Conservation (phyloP, 768 basidiomycete genomes). For the Tremella mesenterica region DNA sequence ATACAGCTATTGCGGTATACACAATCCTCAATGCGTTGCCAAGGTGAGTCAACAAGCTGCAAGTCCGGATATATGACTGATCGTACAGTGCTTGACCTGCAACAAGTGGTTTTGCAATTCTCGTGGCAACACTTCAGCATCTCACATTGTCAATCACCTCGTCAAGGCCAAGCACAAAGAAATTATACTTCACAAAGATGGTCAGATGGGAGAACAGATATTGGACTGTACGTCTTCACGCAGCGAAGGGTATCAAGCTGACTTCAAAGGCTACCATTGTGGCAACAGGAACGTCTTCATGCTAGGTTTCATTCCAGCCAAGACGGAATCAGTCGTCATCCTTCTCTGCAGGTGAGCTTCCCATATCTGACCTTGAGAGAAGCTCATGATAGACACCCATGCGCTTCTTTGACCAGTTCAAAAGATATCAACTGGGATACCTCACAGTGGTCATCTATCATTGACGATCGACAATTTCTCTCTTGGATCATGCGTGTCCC, state of each 20-base stretch:
- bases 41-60: constrained; percentile 48
- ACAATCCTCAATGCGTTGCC: constrained; percentile 92
- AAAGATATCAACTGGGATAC: constrained; percentile 99
- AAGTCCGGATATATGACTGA: neutral
- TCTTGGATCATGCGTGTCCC: constrained; percentile 98
- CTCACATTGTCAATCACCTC: constrained; percentile 97
- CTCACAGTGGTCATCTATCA: constrained; percentile 92
- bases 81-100: constrained; percentile 39
- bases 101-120: constrained; percentile 79
- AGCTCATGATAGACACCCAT: constrained; percentile 67
- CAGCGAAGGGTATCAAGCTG: neutral
- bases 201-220: constrained; percentile 89
- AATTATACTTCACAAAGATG: constrained; percentile 89
- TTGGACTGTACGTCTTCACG: constrained; percentile 64
- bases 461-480: constrained; percentile 97
- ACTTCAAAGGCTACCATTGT: constrained; percentile 64
- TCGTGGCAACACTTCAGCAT: constrained; percentile 91
- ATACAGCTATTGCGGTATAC: constrained; percentile 89
- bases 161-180: constrained; percentile 99
- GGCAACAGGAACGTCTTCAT: constrained; percentile 99
- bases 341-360: constrained; percentile 73
- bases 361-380: neutral
- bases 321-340: constrained; percentile 97
- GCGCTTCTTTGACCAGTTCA: constrained; percentile 74
- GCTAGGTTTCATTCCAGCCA: constrained; percentile 98